Evolutionary conservation across 2,329 filamentous ascomycete species (phyloP), one percentile per base, ranked within the genome.

Genomic region (Fusarium duplospermum): DNA sequence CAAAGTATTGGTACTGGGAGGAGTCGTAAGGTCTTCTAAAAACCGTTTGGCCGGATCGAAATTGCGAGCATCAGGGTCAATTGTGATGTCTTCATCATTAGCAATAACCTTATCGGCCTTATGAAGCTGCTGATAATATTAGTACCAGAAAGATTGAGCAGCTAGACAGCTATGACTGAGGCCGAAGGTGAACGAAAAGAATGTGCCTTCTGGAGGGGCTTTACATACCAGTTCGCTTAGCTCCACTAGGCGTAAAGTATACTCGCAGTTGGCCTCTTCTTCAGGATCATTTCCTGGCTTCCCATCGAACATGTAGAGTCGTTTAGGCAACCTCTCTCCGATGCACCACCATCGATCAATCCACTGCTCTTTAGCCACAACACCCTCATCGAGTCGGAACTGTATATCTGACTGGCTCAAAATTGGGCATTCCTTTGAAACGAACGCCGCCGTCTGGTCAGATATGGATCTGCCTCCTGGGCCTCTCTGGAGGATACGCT

Each of bases 311-410:
- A 57, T 38, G n/a, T 69, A 69, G 24, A 66, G 63, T 6, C 38
- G 52, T 11, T 56, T 67, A 10, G 67, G 64, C 7, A 54, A 50
- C 42, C 60, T 40, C 68, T 67, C 64, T 16, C 68, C 61, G n/a
- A 64, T 59, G 27, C 38, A 63, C 56, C 62, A 40, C 35, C 64
- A 70, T 14, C 67, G 64, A 22, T 70, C 64, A 40, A 67, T 64
- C 67, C 67, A 70, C 64, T 67, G 64, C 57, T 70, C 67, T 52
- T 63, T 64, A n/a, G 24, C 38, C 9, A 56, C 33, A 13, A 61
- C 11, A 11, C 14, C 27, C 6, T 69, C 67, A 40, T 52, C 54
- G 16, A 62, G 56, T 45, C 36, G 22, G 22, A 60, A 36, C 22
- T 60, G 38, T 16, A 42, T 29, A 45, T 36, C 33, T 13, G 57